Evolutionary conservation across 2,329 filamentous ascomycete species (phyloP).

Genomic region (Plenodomus lindquistii): DNA sequence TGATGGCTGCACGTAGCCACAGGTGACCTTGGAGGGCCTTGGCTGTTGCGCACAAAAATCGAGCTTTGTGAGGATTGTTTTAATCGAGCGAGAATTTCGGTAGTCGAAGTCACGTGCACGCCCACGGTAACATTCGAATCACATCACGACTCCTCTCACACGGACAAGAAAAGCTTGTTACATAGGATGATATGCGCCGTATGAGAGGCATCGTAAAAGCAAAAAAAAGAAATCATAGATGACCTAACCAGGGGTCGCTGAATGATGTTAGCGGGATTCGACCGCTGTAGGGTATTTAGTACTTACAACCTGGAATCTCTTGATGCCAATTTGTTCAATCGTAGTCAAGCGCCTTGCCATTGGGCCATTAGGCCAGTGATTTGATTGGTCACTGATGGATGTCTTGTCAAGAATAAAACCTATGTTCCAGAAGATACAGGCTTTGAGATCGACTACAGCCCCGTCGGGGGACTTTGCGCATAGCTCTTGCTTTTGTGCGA

Average conservation of each 20-base stretch:
- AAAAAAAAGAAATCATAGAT: conserved; percentile 10
- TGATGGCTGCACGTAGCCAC: no score
- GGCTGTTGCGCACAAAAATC: no score
- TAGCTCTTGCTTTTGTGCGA: background rate
- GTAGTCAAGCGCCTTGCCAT: conserved; percentile 63
- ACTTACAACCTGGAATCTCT: conserved; percentile 35
- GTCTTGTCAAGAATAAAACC: background rate
- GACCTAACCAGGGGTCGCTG: conserved; percentile 31
- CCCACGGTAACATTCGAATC: no score
- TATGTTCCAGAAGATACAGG: background rate
- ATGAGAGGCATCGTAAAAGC: no score
- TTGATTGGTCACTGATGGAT: background rate
- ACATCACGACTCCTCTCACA: no score
- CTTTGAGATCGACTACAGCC: background rate
- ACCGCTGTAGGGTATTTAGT: background rate
- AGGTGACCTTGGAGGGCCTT: no score
- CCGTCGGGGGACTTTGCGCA: no score
- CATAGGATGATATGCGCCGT: no score
- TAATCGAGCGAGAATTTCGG: no score
- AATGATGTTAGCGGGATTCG: conserved; percentile 12
- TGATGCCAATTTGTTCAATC: conserved; percentile 37
- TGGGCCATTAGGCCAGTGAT: conserved; percentile 49
- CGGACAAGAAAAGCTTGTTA: no score
- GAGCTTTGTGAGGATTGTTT: no score
- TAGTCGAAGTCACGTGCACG: no score